Conservation (phyloP, 2,329 filamentous ascomycete species). For the Microsporum canis region DNA sequence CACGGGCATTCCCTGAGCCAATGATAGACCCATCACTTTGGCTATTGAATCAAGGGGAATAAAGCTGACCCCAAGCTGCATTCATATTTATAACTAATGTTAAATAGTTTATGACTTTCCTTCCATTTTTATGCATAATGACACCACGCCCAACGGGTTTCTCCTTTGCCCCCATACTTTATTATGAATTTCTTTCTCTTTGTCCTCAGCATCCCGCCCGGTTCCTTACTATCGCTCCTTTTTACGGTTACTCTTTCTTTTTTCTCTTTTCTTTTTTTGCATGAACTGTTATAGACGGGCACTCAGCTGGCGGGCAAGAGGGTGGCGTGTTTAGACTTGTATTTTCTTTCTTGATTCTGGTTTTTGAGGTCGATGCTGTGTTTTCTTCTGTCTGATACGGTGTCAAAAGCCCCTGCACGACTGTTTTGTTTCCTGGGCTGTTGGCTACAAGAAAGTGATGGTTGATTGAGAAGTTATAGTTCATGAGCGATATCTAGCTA, state of each 20-base stretch:
- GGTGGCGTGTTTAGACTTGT: neutral
- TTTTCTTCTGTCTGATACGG: neutral
- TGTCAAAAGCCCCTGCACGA: neutral
- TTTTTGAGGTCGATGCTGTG: neutral
- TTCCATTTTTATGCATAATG: neutral
- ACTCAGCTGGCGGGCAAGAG: neutral
- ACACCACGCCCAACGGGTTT: neutral
- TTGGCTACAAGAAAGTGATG: no score
- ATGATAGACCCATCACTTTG: slow-evolving; percentile 2
- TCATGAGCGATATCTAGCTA: no score
- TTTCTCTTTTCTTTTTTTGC: neutral
- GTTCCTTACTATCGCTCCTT: neutral
- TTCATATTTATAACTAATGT: neutral
- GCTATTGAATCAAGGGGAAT: slow-evolving; percentile 2
- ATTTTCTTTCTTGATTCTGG: neutral
- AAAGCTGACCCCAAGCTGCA: neutral
- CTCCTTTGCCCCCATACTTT: neutral
- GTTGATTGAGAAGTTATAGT: no score
- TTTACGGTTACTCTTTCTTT: neutral
- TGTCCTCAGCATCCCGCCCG: neutral
- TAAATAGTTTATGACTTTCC: neutral
- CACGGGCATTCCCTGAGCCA: neutral
- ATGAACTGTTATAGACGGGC: neutral
- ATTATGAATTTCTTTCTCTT: neutral
- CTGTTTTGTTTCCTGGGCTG: no score